These are phyloP conservation scores for Pseudopyricularia javanii DNA, from an alignment of 2,329 filamentous ascomycete species.

Conservation along the genomic window DNA sequence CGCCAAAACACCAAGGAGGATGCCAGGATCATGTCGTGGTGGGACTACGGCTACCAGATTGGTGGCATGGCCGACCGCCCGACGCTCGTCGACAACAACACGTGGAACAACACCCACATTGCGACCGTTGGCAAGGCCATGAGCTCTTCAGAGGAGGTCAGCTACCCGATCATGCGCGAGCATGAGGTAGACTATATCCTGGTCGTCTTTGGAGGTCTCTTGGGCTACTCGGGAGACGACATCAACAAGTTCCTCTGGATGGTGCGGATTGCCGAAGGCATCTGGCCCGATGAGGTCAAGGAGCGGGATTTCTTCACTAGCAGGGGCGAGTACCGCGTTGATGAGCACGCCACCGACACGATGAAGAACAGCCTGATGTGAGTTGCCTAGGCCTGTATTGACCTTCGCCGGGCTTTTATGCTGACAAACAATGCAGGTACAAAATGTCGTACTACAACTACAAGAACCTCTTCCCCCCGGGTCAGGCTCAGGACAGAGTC, in stretches of 20 bases:
- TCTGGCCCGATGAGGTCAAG: conserved; percentile 99
- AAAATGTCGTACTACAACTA: conserved; percentile 99
- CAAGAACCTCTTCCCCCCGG: conserved; percentile 77
- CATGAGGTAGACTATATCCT: conserved; percentile 99
- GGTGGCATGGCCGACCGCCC: conserved; percentile 97
- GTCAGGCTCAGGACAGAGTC: conserved; percentile 83
- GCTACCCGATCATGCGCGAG: conserved; percentile 95
- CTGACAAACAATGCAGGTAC: conserved; percentile 52
- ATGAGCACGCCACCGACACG: conserved; percentile 82
- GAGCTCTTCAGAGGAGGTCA: conserved; percentile 94
- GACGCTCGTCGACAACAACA: conserved; percentile 98
- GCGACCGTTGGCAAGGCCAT: conserved; percentile 98
- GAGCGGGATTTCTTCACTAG: conserved; percentile 93
- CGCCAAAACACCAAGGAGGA: conserved; percentile 91
- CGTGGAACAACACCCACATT: conserved; percentile 99
- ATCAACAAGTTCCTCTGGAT: conserved; percentile 99
- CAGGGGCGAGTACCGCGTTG: conserved; percentile 88
- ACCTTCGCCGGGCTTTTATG: not conserved
- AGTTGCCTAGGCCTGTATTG: conserved; percentile 22
- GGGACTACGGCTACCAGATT: conserved; percentile 99
- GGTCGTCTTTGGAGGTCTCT: conserved; percentile 86
- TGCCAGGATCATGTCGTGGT: conserved; percentile 99
- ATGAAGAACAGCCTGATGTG: conserved; percentile 99
- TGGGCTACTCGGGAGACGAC: conserved; percentile 96
- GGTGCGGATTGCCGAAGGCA: conserved; percentile 96